Evolutionary conservation across 1,284 basidiomycete genomes (phyloP), one percentile per base, ranked within the genome.

Genomic region (Marasmius sp.): DNA sequence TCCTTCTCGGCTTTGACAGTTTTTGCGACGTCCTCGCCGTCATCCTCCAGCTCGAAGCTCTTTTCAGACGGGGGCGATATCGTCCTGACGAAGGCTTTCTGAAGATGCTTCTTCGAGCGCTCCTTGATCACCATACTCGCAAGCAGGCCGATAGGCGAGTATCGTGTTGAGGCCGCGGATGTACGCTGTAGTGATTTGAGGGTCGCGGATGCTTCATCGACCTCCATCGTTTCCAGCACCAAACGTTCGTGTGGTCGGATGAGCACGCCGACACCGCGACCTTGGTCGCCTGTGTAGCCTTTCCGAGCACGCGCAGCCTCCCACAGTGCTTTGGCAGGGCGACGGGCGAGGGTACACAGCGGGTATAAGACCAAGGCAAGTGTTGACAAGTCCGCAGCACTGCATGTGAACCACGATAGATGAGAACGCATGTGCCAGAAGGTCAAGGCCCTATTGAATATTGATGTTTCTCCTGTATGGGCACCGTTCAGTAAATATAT

Each of bases 301-400:
- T 63, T 61, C 9, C 62, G 52, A 14, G 60, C 52, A 33, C 65
- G 56, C 1, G 79, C 79, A 38, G 71, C 64, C 9, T 67, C 65
- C 85, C 84, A 86, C 12, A 78, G 65, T 2, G 77, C 73, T 27
- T 79, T 78, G 3, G 85, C 68, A 53, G 70, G 72, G 43, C 67
- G 66, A 12, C 68, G 67, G 1, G 72, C 69, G 51, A 73, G 68
- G 61, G 67, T 60, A 37, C 68, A 61, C 65, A 81, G 56, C 66
- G 76, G 71, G 55, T 77, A 78, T 33, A 85, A 72, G 54, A 86
- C 77, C 27, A 91, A 74, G 0, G 88, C 83, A 16, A 87, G 77
- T 0, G 87, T 87, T 6, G 79, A 77, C n/a, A 86, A 72, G 52
- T 88, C 83, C 4, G 76, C 76, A 1, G 82, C 74, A 1, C 79